Percentiles rank a stretch among this genome's conserved stretches.
phyloP scores from a whole-genome alignment of 2,329 filamentous ascomycete species.

The Albifimbria verrucaria region DNA sequence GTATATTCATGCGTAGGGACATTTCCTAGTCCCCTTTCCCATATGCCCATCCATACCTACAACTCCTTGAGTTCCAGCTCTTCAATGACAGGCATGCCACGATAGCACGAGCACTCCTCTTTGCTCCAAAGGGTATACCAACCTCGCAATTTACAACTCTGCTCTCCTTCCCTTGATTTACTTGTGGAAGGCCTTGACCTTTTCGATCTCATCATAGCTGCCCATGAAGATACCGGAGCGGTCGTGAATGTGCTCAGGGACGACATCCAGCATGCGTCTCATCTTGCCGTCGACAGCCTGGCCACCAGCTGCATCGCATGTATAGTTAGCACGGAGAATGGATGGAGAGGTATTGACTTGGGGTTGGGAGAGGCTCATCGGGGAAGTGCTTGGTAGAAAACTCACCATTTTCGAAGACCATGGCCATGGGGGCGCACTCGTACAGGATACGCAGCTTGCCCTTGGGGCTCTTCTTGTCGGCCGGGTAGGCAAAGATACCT shows the following conservation, averaged over 20 bases:
- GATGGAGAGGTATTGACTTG: no score
- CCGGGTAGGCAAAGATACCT: slow-evolving; percentile 95
- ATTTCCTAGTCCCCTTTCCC: no score
- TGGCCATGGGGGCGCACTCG: slow-evolving; percentile 97
- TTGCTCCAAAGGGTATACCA: no score
- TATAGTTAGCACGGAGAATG: slow-evolving; percentile 21
- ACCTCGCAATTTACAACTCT: background rate
- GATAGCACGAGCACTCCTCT: no score
- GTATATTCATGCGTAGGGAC: no score
- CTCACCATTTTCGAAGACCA: slow-evolving; percentile 97
- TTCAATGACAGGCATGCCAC: no score
- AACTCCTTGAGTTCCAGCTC: no score
- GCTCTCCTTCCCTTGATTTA: slow-evolving; percentile 11
- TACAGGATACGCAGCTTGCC: slow-evolving; percentile 96
- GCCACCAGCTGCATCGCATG: slow-evolving; percentile 66
- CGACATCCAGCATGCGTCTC: slow-evolving; percentile 83
- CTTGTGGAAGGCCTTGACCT: slow-evolving; percentile 79
- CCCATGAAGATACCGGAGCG: slow-evolving; percentile 94
- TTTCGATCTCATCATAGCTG: slow-evolving; percentile 91
- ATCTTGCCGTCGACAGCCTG: slow-evolving; percentile 90
- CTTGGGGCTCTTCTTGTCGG: slow-evolving; percentile 97
- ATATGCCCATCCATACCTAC: no score
- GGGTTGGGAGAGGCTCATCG: background rate
- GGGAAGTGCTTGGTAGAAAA: slow-evolving; percentile 11
- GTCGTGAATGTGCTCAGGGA: slow-evolving; percentile 92